Evolutionary conservation across 2,329 filamentous ascomycete species (phyloP).

Genomic region (Colletotrichum liaoningense): DNA sequence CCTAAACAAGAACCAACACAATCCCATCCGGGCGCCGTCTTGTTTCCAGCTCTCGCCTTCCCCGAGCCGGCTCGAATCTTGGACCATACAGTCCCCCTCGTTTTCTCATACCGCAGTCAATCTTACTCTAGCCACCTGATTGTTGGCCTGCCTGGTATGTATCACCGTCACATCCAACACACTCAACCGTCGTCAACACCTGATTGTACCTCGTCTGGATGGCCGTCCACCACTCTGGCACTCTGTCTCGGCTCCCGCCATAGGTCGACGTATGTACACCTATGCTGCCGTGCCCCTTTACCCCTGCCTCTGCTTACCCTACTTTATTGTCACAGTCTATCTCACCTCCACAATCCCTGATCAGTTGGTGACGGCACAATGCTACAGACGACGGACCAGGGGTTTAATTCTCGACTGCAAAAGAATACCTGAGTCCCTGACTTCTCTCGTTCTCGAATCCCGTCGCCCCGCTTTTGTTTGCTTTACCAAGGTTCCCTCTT

Average conservation of each 20-base stretch:
- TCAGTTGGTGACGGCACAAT: slow-evolving; percentile 21
- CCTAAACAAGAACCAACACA: slow-evolving; percentile 26
- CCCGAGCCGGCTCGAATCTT: slow-evolving; percentile 10
- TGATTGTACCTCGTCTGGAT: neutral
- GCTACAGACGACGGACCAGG: slow-evolving; percentile 18
- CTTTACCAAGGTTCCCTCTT: slow-evolving; percentile 21
- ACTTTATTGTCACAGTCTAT: neutral
- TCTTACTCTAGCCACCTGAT: neutral
- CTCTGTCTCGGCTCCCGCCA: neutral
- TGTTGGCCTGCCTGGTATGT: neutral
- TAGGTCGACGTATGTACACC: neutral
- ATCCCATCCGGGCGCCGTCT: slow-evolving; percentile 10
- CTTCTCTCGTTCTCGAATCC: slow-evolving; percentile 26
- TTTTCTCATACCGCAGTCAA: neutral
- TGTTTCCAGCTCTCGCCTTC: slow-evolving; percentile 14
- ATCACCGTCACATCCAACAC: neutral
- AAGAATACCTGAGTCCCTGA: neutral
- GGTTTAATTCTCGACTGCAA: slow-evolving; percentile 3
- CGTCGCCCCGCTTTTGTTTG: slow-evolving; percentile 14
- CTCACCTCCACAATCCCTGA: slow-evolving; percentile 6
- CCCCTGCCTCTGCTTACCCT: neutral
- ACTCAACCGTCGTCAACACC: neutral
- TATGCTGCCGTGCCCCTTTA: neutral
- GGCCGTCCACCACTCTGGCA: neutral
- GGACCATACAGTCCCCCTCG: slow-evolving; percentile 7